These are phyloP conservation scores for Caryocar brasiliense DNA, from an alignment of 441 rosid genomes.

Conservation along the genomic window DNA sequence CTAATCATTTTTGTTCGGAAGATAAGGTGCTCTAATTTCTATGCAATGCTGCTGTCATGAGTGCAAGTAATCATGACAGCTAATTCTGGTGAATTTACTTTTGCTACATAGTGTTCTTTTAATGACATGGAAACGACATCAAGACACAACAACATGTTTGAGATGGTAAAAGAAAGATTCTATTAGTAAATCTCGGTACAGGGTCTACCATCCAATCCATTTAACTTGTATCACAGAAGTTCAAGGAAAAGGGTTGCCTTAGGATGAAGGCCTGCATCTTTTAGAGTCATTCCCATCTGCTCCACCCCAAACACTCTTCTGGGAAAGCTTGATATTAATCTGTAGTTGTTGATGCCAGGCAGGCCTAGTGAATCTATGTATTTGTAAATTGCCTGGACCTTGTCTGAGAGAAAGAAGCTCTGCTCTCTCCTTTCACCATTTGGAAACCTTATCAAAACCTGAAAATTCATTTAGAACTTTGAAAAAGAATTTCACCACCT, in stretches of 20 bases:
- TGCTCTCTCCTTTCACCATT: constrained; percentile 51
- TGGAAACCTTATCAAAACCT: constrained; percentile 55
- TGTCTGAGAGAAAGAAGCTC: constrained; percentile 34
- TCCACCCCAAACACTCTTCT: constrained; percentile 38
- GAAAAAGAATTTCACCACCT: too few relatives aligned
- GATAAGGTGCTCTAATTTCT: too few relatives aligned
- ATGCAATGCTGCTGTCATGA: too few relatives aligned
- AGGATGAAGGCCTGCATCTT: constrained; percentile 51
- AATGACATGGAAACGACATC: too few relatives aligned
- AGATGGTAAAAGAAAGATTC: too few relatives aligned
- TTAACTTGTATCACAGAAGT: constrained; percentile 18
- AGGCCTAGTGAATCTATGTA: constrained; percentile 41
- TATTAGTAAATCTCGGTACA: too few relatives aligned
- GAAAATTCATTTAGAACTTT: constrained; percentile 1
- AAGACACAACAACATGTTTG: too few relatives aligned
- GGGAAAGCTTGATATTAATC: constrained; percentile 42
- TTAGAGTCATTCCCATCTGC: constrained; percentile 36
- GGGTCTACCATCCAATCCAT: too few relatives aligned
- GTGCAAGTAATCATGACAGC: too few relatives aligned
- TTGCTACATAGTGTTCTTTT: too few relatives aligned
- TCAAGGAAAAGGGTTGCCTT: constrained; percentile 52
- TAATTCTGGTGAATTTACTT: too few relatives aligned
- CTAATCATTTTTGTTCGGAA: too few relatives aligned
- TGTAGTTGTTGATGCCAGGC: constrained; percentile 30
- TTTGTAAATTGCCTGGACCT: constrained; percentile 31